Evolutionary conservation across 208 protist genomes (phyloP), one percentile per base, ranked within the genome.

Genomic region (Crithidia sp.): DNA sequence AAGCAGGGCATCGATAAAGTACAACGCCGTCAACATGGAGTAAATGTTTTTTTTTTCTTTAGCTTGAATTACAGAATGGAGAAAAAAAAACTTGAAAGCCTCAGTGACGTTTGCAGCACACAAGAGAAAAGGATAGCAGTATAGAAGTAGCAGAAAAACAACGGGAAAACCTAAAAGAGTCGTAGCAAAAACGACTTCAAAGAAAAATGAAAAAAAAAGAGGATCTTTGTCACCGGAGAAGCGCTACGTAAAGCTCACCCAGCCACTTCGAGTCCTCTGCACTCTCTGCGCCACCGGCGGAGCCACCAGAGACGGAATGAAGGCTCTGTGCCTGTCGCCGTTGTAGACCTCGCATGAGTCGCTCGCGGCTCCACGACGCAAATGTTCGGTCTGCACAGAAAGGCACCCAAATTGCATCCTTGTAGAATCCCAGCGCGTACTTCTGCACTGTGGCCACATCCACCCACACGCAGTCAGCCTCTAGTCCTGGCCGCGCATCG

Each of bases 381-480:
- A 77, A 77, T 4, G 37, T 41, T 28, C 28, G 52, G 6, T 16
- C 37, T 16, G 39, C 12, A 12, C 50, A 50, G 37, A 52, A 70
- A 2, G 77, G 77, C 7, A 49, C 53, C 78, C 84, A 88, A 13
- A 87, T 81, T 8, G 81, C 77, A 56, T 93, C 85, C 19, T 47
- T 47, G 64, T 83, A 88, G 36, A 68, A 67, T 39, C 70, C 17
- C 9, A 93, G 60, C 8, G 43, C 5, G 36, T 71, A 78, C 56
- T 64, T 41, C 4, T 37, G 36, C 69, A 85, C 66, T 4, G 74
- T 73, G 0, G 16, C 57, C 0, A 54, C 71, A 53, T 85, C 80
- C n/a, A 93, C 12, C 84, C 88, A 93, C 40, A 82, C 83, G 14
- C 56, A 68, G 12, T 90, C 88, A 3, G 83, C 59, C 14, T 37